Percentiles rank a stretch among this genome's conserved stretches.
These are phyloP conservation scores for Zopfia rhizophila DNA, from an alignment of 2,329 filamentous ascomycete species.

Conservation along the genomic window DNA sequence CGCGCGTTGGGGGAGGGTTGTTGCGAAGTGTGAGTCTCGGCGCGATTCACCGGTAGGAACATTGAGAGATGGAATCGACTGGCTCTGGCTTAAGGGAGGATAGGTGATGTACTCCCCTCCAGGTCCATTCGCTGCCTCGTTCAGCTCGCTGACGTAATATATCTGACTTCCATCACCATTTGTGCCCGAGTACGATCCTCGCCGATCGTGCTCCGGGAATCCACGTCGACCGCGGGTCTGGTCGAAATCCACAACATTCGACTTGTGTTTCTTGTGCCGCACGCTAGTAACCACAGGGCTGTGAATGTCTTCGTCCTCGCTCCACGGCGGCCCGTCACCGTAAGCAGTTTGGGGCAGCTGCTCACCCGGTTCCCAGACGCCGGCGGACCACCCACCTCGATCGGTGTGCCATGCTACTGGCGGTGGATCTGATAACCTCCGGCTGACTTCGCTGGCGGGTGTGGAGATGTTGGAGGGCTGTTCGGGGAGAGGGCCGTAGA, in stretches of 20 bases:
- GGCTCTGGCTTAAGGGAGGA: conserved; percentile 65
- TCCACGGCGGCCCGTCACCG: conserved; percentile 84
- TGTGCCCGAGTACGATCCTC: conserved; percentile 59
- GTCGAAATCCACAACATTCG: conserved; percentile 54
- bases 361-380: conserved; percentile 67
- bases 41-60: conserved; percentile 47
- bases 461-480: conserved; percentile 85
- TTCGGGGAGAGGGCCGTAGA: conserved; percentile 91
- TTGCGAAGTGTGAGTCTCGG: conserved; percentile 66
- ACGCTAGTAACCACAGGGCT: conserved; percentile 87
- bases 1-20: conserved; percentile 55
- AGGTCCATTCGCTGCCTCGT: conserved; percentile 75
- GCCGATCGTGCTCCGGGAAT: conserved; percentile 47
- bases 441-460: conserved; percentile 77
- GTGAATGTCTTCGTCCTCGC: conserved; percentile 93
- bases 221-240: conserved; percentile 48
- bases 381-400: conserved; percentile 65
- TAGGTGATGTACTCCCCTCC: conserved; percentile 86
- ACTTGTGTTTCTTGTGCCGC: conserved; percentile 83
- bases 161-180: conserved; percentile 77
- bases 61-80: conserved; percentile 27
- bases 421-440: conserved; percentile 84
- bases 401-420: conserved; percentile 76
- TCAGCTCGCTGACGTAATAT: conserved; percentile 76
- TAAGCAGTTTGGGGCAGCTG: conserved; percentile 86